Base-by-base conservation (phyloP, 495 filamentous ascomycete species). In the Aspergillus haitiensis region DNA sequence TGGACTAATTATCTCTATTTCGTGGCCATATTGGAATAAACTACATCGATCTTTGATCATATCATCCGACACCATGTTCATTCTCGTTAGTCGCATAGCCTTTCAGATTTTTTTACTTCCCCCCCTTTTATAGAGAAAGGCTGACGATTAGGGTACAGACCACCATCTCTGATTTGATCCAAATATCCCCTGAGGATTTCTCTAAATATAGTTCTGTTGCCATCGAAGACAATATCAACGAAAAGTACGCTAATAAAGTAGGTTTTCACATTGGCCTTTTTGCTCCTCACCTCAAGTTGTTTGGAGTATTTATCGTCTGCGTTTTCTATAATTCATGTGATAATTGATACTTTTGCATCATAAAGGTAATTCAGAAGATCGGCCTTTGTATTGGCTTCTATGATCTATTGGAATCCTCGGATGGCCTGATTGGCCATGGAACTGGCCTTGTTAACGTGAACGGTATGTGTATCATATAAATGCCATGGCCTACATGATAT, bases 221-320 rank as follows among this genome's bases (percentile, higher is more conserved):
- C 2, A 86, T 98, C 59, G 90, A 97, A 73, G 92, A 98, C 71
- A 91, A 89, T 62, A 92, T 98, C 75, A 96, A 98, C 65, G 82
- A 85, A 56, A 98, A 98, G 76, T 98, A 96, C 73, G 86, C 93
- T 53, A 95, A 98, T 78, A 93, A 92, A 73, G 89, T 91, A 52
- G 57, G 78, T 57, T 3, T 8, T 0, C 44, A 2, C 54, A 18
- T 45, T 6, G 6, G 13, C 18, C 32, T 31, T 15, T 11, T n/a
- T 35, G 3, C 21, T 27, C 3, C 21, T 27, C 21, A 27, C 3
- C 21, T 27, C 21, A 27, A 27, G 21, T 27, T 27, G 21, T 27
- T 3, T 27, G 21, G 21, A 27, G 21, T 34, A 50, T 52, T n/a
- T 35, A 8, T 8, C 10, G 51, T 34, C 39, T 18, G 9, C 5